Evolutionary conservation across 1,284 basidiomycete species (phyloP).

Genomic region (Ceratobasidium sp.): DNA sequence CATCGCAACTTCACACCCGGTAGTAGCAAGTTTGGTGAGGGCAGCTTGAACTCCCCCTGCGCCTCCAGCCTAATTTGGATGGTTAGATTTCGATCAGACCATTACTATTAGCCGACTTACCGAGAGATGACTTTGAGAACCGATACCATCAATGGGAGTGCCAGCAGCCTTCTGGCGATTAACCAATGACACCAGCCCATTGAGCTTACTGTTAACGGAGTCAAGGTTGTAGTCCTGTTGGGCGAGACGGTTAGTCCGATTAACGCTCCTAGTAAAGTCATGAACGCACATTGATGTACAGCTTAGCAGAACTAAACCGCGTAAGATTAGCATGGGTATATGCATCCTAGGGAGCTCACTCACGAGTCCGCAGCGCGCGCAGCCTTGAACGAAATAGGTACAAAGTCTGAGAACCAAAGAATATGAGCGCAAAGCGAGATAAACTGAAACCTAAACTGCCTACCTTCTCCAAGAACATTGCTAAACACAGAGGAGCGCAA

Average conservation of each 20-base stretch:
- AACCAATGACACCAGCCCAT: constrained; percentile 20
- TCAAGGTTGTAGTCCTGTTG: constrained; percentile 44
- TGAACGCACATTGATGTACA: constrained; percentile 49
- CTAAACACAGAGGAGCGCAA: constrained; percentile 46
- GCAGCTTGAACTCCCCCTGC: constrained; percentile 48
- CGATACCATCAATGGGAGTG: constrained; percentile 51
- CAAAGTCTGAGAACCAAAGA: constrained; percentile 43
- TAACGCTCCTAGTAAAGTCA: too few species aligned
- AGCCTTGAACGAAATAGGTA: constrained; percentile 51
- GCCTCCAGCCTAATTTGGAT: constrained; percentile 41
- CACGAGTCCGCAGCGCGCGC: constrained; percentile 35
- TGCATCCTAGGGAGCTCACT: background rate
- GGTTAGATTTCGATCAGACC: constrained; percentile 4
- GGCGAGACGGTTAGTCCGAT: background rate
- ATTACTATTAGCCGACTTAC: constrained; percentile 47
- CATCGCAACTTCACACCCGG: constrained; percentile 50
- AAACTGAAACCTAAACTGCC: background rate
- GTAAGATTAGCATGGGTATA: background rate
- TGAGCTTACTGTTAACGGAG: constrained; percentile 35
- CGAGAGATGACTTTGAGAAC: constrained; percentile 56
- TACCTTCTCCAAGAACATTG: constrained; percentile 39
- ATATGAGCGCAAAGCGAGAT: background rate
- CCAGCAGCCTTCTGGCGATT: constrained; percentile 30
- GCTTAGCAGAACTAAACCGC: constrained; percentile 49
- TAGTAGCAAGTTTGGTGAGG: constrained; percentile 47